phyloP scores from a whole-genome alignment of 768 basidiomycete species.

The Kwoniella botswanensis region DNA sequence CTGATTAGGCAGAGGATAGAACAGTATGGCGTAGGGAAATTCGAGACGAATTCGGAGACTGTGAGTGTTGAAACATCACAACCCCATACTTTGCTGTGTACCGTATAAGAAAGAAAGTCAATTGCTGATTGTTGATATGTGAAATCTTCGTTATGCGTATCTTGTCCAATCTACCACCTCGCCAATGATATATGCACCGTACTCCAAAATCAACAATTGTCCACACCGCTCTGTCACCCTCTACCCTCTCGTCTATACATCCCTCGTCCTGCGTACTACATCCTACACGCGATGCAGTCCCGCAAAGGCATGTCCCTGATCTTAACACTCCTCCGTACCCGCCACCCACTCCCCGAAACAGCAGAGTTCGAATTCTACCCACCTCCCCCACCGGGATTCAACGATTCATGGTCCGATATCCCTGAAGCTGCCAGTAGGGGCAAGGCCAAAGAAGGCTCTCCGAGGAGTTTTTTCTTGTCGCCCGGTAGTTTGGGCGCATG shows the following conservation, averaged over 20 bases:
- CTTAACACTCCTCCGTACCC: conserved; percentile 76
- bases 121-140: too few relatives aligned
- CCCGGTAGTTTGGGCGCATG: conserved; percentile 27
- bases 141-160: conserved; percentile 13
- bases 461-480: conserved; percentile 31
- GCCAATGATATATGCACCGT: not conserved
- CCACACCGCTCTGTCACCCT: not conserved
- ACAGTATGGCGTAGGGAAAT: conserved; percentile 77
- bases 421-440: conserved; percentile 16
- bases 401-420: conserved; percentile 34
- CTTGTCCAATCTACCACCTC: too few relatives aligned
- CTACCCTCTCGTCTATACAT: not conserved
- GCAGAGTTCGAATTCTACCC: conserved; percentile 50
- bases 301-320: conserved; percentile 76
- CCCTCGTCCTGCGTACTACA: too few relatives aligned
- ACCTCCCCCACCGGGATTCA: conserved; percentile 42
- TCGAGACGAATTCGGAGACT: conserved; percentile 84
- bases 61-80: conserved; percentile 60
- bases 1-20: conserved; percentile 67
- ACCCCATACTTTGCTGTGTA: not conserved
- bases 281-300: conserved; percentile 30
- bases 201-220: not conserved
- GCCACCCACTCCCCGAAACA: conserved; percentile 65
- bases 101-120: too few relatives aligned
- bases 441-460: conserved; percentile 22